These are phyloP conservation scores for Danielia reshetovae DNA, from an alignment of 805 yeast genomes.

Conservation along the genomic window DNA sequence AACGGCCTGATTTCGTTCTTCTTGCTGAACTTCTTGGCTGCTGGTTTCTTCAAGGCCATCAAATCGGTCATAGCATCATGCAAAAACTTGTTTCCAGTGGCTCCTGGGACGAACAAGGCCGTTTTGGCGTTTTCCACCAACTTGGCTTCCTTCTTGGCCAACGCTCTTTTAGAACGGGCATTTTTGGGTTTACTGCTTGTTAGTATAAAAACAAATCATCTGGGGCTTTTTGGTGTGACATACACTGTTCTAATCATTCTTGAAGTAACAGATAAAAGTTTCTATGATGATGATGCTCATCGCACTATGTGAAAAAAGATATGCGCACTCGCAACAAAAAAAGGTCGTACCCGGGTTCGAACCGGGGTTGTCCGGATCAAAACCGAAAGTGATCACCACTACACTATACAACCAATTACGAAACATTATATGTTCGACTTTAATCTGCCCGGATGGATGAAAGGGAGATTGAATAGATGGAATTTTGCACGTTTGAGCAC, in stretches of 20 bases:
- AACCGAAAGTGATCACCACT: constrained; percentile 81
- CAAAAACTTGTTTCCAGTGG: constrained; percentile 68
- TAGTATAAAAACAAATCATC: too few species aligned
- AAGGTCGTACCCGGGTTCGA: constrained; percentile 82
- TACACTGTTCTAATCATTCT: constrained; percentile 36
- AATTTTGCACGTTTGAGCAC: too few species aligned
- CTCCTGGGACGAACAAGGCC: constrained; percentile 89
- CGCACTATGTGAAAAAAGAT: constrained; percentile 5
- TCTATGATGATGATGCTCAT: constrained; percentile 7
- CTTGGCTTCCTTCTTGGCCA: constrained; percentile 85
- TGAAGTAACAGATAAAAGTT: constrained; percentile 4
- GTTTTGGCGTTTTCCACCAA: constrained; percentile 83
- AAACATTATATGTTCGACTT: too few species aligned
- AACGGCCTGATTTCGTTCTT: constrained; percentile 90
- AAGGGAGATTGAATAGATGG: too few species aligned
- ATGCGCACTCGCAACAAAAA: constrained; percentile 11
- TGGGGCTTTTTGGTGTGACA: constrained; percentile 15
- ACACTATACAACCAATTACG: constrained; percentile 61
- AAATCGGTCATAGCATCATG: constrained; percentile 90
- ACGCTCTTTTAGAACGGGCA: constrained; percentile 92
- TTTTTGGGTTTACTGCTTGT: constrained; percentile 75
- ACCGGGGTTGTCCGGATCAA: constrained; percentile 81
- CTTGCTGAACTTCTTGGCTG: constrained; percentile 77
- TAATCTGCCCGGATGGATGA: too few species aligned
- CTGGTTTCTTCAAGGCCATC: constrained; percentile 87